A percentile compares a stretch with the other conserved stretches of the same genome.
Conservation (phyloP, 1,139 yeast species). For the Suhomyces wounanorum region DNA sequence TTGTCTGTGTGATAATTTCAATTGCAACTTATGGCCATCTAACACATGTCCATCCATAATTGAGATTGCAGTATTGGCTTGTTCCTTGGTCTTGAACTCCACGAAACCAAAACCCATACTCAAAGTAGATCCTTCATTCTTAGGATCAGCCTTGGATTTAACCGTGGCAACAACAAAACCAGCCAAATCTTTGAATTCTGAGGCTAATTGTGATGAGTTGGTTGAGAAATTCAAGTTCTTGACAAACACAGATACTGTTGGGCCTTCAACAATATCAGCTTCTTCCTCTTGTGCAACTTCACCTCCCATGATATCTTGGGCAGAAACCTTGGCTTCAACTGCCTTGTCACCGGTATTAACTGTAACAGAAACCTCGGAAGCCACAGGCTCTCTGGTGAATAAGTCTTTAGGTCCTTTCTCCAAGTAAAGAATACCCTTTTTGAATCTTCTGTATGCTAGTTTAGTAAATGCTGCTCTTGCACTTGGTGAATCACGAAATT, state of each 20-base stretch:
- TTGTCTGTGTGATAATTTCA: constrained; percentile 81
- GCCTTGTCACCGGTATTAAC: constrained; percentile 24
- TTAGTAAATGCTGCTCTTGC: constrained; percentile 91
- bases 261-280: constrained; percentile 51
- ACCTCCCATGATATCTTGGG: constrained; percentile 44
- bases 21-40: constrained; percentile 87
- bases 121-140: constrained; percentile 58
- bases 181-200: constrained; percentile 64
- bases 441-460: constrained; percentile 82
- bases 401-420: constrained; percentile 93
- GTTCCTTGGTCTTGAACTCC: constrained; percentile 77
- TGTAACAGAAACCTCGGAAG: constrained; percentile 30
- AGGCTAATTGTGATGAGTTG: constrained; percentile 55
- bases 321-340: constrained; percentile 46
- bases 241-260: constrained; percentile 83
- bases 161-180: constrained; percentile 86
- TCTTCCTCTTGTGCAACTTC: constrained; percentile 36
- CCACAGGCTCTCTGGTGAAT: constrained; percentile 60
- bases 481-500: constrained; percentile 77
- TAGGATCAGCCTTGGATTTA: constrained; percentile 87
- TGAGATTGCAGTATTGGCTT: constrained; percentile 74
- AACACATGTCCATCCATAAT: constrained; percentile 76
- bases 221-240: constrained; percentile 91
- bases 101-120: constrained; percentile 99
- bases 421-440: constrained; percentile 79